Conservation (phyloP, 2,329 filamentous ascomycete species). For the Ophioceras dolichostomum region DNA sequence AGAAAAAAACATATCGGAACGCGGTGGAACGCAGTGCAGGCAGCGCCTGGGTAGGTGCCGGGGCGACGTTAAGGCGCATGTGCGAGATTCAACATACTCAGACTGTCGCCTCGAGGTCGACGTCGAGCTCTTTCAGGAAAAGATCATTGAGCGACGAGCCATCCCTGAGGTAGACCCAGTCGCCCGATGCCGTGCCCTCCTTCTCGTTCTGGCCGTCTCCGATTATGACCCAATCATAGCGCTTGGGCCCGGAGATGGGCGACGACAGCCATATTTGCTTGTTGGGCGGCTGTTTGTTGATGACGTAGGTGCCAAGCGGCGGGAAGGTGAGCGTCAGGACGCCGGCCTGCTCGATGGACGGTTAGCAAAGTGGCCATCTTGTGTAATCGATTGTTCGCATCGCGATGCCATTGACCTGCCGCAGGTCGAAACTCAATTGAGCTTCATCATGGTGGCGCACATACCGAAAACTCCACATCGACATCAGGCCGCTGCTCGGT, state of each 20-base stretch:
- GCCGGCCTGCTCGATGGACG: constrained; percentile 50
- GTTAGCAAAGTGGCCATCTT: not conserved
- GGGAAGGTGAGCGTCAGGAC: constrained; percentile 68
- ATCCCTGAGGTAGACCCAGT: constrained; percentile 85
- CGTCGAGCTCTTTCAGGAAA: constrained; percentile 61
- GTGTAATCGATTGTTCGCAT: no score
- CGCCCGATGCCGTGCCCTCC: constrained; percentile 58
- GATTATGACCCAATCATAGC: constrained; percentile 76
- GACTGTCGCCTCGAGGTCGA: no score
- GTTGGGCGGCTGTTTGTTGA: constrained; percentile 98
- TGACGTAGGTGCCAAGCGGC: constrained; percentile 67
- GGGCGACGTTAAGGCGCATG: no score
- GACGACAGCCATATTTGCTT: constrained; percentile 96
- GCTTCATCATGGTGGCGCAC: no score
- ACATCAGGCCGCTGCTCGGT: constrained; percentile 64
- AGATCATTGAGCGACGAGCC: constrained; percentile 63
- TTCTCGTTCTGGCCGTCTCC: constrained; percentile 68
- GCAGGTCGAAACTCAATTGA: no score
- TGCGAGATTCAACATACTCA: no score
- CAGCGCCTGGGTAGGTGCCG: no score
- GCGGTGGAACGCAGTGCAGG: no score
- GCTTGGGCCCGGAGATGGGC: constrained; percentile 81
- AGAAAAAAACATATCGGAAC: no score
- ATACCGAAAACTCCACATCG: constrained; percentile 81
- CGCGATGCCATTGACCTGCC: no score